A percentile compares a stretch with the other conserved stretches of the same genome.
Conservation (phyloP, 2,329 filamentous ascomycete species). For the Diaporthe humulicola region DNA sequence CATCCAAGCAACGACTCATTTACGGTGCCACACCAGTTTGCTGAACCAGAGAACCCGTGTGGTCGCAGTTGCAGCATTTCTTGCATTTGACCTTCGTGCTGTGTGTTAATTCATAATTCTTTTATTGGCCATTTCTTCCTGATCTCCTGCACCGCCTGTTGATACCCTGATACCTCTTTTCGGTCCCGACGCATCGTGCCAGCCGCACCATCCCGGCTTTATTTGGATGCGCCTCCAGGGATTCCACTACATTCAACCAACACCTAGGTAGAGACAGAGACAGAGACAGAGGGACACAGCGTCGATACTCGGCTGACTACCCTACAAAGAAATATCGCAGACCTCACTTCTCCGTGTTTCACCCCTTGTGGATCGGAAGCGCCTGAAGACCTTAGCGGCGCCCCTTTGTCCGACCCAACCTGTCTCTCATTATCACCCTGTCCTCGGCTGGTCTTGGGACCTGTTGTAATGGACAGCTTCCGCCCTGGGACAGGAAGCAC, state of each 20-base stretch:
- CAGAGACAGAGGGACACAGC: not conserved
- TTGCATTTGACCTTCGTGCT: slow-evolving; percentile 23
- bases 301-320: not conserved
- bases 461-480: slow-evolving; percentile 34
- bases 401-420: slow-evolving; percentile 6
- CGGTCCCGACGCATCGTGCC: slow-evolving; percentile 2
- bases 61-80: slow-evolving; percentile 18
- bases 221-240: not conserved
- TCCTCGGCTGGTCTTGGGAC: slow-evolving; percentile 22
- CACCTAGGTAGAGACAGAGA: slow-evolving; percentile 7
- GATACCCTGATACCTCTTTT: slow-evolving; percentile 15
- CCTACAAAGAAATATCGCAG: slow-evolving; percentile 22
- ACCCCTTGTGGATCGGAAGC: slow-evolving; percentile 31
- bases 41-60: slow-evolving; percentile 2
- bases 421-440: not conserved
- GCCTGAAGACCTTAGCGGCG: not conserved
- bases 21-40: slow-evolving; percentile 11
- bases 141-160: slow-evolving; percentile 10
- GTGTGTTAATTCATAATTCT: slow-evolving; percentile 31
- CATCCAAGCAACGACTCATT: slow-evolving; percentile 21
- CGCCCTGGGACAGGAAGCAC: slow-evolving; percentile 38
- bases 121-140: slow-evolving; percentile 1
- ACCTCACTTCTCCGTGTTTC: slow-evolving; percentile 35
- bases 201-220: not conserved
- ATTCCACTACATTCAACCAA: slow-evolving; percentile 1